phyloP scores from a whole-genome alignment of 176 grass and related monocot species.

The Miscanthus lutarioriparius region DNA sequence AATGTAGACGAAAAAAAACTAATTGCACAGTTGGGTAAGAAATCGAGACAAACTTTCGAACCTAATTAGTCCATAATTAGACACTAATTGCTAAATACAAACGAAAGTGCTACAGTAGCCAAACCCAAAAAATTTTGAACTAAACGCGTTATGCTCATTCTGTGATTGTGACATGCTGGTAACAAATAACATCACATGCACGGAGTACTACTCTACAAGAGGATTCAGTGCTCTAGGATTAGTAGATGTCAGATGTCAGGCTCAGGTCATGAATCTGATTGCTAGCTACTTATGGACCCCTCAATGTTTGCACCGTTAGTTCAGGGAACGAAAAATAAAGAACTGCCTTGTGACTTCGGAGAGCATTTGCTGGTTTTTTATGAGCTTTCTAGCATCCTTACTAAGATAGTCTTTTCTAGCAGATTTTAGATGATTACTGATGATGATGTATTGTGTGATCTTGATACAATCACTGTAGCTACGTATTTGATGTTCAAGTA shows the following conservation, averaged over 20 bases:
- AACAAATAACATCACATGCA: background rate
- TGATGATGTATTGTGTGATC: background rate
- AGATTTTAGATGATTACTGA: background rate
- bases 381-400: background rate
- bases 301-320: conserved; percentile 12
- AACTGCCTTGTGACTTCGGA: background rate
- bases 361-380: background rate
- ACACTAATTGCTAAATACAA: too few species aligned
- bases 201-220: background rate
- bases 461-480: background rate
- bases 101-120: too few species aligned
- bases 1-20: too few species aligned
- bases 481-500: background rate
- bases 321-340: conserved; percentile 5
- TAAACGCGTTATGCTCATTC: background rate
- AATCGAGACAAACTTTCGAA: too few species aligned
- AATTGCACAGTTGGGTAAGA: too few species aligned
- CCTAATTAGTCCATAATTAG: too few species aligned
- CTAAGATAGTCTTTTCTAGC: background rate
- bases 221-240: background rate
- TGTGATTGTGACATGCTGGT: conserved; percentile 33
- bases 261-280: background rate
- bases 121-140: too few species aligned
- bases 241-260: background rate
- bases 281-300: conserved; percentile 4